Conservation (phyloP, 2,329 filamentous ascomycete species). For the Penicillium paneum region DNA sequence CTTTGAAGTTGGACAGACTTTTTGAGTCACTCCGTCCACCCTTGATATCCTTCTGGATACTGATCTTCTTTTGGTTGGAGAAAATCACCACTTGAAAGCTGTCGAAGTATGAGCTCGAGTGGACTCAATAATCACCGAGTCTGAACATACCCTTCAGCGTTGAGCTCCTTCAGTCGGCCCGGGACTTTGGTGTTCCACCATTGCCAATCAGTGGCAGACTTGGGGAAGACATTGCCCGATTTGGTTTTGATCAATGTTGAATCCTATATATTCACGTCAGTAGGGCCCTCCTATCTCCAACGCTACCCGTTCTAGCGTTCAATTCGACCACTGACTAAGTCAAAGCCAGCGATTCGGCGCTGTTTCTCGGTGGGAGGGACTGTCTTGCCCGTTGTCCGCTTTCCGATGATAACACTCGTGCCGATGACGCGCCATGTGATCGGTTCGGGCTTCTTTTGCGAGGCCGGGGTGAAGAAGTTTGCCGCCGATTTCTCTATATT, state of each 20-base stretch:
- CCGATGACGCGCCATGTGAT: slow-evolving; percentile 66
- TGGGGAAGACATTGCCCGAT: slow-evolving; percentile 75
- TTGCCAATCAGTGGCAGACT: slow-evolving; percentile 76
- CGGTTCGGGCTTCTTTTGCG: slow-evolving; percentile 76
- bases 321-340: slow-evolving; percentile 36
- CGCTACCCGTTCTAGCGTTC: not conserved
- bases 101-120: slow-evolving; percentile 4
- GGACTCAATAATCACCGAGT: not conserved
- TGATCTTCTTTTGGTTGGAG: slow-evolving; percentile 85
- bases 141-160: slow-evolving; percentile 61
- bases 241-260: slow-evolving; percentile 78
- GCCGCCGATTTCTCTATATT: slow-evolving; percentile 57
- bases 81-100: slow-evolving; percentile 75
- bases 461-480: slow-evolving; percentile 83
- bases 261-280: slow-evolving; percentile 54
- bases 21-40: slow-evolving; percentile 64
- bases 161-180: slow-evolving; percentile 61
- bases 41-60: slow-evolving; percentile 70
- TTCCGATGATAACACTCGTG: slow-evolving; percentile 72
- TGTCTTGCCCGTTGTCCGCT: slow-evolving; percentile 52
- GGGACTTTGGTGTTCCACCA: slow-evolving; percentile 84
- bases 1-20: slow-evolving; percentile 75
- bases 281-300: not conserved
- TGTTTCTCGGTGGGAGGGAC: slow-evolving; percentile 16
- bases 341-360: slow-evolving; percentile 46